Percentiles rank a stretch among this genome's conserved stretches.
Evolutionary conservation across 768 basidiomycete species (phyloP).

Genomic region (button mushroom (Agaricus bisporus)): DNA sequence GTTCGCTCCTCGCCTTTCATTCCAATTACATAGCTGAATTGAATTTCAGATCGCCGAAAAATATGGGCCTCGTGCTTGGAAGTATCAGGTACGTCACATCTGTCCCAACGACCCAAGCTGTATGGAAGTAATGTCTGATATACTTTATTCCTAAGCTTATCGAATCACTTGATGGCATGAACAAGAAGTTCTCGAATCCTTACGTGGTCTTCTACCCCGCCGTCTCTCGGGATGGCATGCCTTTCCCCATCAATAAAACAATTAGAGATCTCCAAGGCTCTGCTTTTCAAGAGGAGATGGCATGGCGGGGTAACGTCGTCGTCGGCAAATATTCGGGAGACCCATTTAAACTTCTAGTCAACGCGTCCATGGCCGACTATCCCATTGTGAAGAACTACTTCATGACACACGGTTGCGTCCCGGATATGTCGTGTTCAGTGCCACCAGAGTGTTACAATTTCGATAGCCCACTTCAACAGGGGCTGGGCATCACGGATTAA

Average conservation of each 20-base stretch:
- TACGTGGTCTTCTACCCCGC: constrained; percentile 79
- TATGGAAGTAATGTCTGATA: constrained; percentile 10
- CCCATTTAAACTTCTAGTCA: constrained; percentile 54
- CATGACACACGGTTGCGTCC: constrained; percentile 55
- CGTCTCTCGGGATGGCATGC: constrained; percentile 72
- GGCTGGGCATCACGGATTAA: background rate
- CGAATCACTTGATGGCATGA: constrained; percentile 76
- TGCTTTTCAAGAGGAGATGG: constrained; percentile 50
- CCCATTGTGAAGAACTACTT: constrained; percentile 79
- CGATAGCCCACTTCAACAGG: constrained; percentile 3
- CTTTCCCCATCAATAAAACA: constrained; percentile 74
- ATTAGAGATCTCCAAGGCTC: constrained; percentile 70
- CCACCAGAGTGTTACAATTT: constrained; percentile 2
- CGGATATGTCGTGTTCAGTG: constrained; percentile 22
- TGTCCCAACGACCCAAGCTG: constrained; percentile 9
- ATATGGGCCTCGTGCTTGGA: constrained; percentile 63
- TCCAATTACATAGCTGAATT: constrained; percentile 6
- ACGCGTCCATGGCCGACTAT: constrained; percentile 81
- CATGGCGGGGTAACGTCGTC: constrained; percentile 80
- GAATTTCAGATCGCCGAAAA: constrained; percentile 58
- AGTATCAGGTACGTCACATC: constrained; percentile 50
- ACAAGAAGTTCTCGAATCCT: constrained; percentile 67
- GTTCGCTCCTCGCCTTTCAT: constrained; percentile 22
- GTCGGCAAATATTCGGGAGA: constrained; percentile 63
- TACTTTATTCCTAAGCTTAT: constrained; percentile 47